Conservation (phyloP, 371 early-diverging fungal species). For the Mucor saturninus region DNA sequence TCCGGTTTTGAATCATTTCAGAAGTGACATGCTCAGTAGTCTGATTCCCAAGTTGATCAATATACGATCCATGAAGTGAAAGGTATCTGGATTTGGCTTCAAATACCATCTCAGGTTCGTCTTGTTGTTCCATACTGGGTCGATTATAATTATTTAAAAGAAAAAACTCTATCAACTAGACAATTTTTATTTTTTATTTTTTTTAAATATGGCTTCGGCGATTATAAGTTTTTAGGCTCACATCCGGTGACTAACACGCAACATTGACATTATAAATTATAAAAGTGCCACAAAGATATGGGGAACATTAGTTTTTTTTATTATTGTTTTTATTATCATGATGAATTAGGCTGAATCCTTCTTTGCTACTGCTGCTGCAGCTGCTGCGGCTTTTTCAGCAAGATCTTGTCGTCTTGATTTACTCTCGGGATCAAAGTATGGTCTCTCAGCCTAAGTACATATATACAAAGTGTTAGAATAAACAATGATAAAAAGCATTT, state of each 20-base stretch:
- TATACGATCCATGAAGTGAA: constrained; percentile 9
- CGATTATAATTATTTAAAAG: not conserved
- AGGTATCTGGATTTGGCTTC: constrained; percentile 12
- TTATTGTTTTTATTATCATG: not conserved
- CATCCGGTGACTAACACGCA: too few relatives aligned
- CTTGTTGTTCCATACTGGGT: not conserved
- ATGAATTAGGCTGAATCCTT: not conserved
- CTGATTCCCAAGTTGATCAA: constrained; percentile 8
- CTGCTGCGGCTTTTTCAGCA: constrained; percentile 10
- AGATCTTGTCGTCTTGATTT: constrained; percentile 28
- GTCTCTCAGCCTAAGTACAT: constrained; percentile 47
- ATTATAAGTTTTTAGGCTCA: too few relatives aligned
- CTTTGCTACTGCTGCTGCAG: constrained; percentile 10
- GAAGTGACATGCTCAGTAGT: not conserved
- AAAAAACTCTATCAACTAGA: not conserved
- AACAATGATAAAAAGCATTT: not conserved
- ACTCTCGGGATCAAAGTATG: constrained; percentile 60
- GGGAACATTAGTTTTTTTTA: too few relatives aligned
- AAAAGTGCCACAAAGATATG: too few relatives aligned
- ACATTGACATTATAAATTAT: too few relatives aligned
- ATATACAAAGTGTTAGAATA: too few relatives aligned
- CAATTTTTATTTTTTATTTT: too few relatives aligned
- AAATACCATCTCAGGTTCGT: not conserved
- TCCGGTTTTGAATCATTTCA: not conserved
- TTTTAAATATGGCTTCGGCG: too few relatives aligned